A percentile compares a stretch with the other conserved stretches of the same genome.
Conservation (phyloP, 495 filamentous ascomycete genomes). For the Talaromyces liani region DNA sequence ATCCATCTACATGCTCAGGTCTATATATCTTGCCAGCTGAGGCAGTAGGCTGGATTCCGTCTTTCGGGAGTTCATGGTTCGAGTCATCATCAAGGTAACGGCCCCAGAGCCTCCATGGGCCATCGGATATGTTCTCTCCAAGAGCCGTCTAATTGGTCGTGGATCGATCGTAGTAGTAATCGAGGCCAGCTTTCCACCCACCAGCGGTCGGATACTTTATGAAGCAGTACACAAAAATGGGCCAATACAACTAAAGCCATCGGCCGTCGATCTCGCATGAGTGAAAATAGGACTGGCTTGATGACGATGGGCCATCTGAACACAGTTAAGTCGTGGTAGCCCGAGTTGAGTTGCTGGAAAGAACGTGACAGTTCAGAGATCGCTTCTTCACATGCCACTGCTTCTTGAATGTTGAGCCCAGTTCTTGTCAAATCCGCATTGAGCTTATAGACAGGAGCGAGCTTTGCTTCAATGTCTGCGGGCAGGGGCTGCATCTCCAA, state of each 20-base stretch:
- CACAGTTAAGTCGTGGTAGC: neutral
- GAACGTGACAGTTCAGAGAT: neutral
- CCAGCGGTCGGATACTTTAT: slow-evolving; percentile 32
- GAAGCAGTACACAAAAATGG: slow-evolving; percentile 33
- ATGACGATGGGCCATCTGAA: slow-evolving; percentile 8
- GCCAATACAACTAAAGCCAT: slow-evolving; percentile 33
- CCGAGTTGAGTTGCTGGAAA: slow-evolving; percentile 5
- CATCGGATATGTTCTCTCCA: slow-evolving; percentile 6
- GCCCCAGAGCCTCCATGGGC: slow-evolving; percentile 4
- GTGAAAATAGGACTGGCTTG: neutral
- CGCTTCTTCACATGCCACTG: slow-evolving; percentile 1
- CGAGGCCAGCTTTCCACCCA: slow-evolving; percentile 27
- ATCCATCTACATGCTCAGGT: neutral
- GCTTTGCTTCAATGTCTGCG: slow-evolving; percentile 5
- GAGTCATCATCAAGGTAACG: neutral
- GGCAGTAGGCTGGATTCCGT: neutral
- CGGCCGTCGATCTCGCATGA: slow-evolving; percentile 6
- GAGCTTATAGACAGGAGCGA: slow-evolving; percentile 4
- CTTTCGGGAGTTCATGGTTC: neutral
- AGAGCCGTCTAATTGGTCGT: neutral
- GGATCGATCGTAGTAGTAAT: slow-evolving; percentile 13
- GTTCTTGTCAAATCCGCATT: slow-evolving; percentile 7
- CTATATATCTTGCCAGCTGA: neutral
- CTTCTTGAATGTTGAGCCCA: slow-evolving; percentile 6
- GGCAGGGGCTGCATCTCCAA: neutral